Evolutionary conservation across 208 protist species (phyloP).

Genomic region (Acanthamoeba sp.): DNA sequence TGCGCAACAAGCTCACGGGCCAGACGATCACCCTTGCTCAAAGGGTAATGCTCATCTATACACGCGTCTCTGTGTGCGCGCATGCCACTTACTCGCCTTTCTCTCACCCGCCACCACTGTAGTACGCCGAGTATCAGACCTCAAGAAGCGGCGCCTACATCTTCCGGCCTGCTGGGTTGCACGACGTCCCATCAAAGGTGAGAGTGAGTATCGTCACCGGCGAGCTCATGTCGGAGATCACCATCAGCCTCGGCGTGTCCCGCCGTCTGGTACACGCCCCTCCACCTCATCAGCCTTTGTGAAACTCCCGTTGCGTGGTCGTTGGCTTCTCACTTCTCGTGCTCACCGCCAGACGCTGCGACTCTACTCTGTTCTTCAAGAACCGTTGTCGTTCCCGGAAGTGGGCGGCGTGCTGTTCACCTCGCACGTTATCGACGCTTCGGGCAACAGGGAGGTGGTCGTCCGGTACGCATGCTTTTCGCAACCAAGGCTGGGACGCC

Average conservation of each 20-base stretch:
- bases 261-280: neutral
- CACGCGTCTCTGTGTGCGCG: neutral
- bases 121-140: constrained; percentile 73
- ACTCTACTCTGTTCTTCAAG: neutral
- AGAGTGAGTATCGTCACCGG: neutral
- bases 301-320: neutral
- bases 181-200: neutral
- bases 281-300: too few relatives aligned
- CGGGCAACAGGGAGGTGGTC: constrained; percentile 15
- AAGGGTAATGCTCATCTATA: neutral
- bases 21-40: neutral
- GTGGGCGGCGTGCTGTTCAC: neutral
- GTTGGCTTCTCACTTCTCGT: neutral
- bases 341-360: neutral
- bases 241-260: neutral
- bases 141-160: constrained; percentile 76
- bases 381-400: constrained; percentile 16
- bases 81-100: neutral
- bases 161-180: constrained; percentile 48
- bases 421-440: neutral
- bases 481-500: too few relatives aligned
- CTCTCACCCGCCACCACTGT: neutral
- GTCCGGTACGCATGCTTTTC: constrained; percentile 14
- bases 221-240: constrained; percentile 3
- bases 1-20: neutral